A percentile compares a stretch with the other conserved stretches of the same genome.
Evolutionary conservation across 192 early-diverging fungal species (phyloP).

Genomic region (Backusella australiensis): DNA sequence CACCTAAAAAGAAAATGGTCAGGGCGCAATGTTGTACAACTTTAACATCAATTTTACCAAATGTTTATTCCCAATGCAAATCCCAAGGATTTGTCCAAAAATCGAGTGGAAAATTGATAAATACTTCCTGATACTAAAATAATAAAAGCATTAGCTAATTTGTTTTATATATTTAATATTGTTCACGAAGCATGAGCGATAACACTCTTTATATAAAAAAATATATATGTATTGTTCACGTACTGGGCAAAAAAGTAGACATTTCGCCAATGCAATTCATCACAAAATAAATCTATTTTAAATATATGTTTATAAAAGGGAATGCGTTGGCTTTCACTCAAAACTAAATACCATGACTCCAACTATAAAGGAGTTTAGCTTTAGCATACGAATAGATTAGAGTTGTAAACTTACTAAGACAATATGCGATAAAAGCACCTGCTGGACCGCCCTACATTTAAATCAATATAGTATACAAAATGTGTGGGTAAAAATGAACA

Average conservation of each 20-base stretch:
- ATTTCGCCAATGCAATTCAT: slow-evolving; percentile 86
- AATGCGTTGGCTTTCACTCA: neutral
- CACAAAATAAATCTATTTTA: slow-evolving; percentile 57
- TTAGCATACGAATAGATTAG: too few relatives aligned
- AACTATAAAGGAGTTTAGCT: neutral
- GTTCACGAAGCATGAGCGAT: too few relatives aligned
- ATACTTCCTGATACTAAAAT: slow-evolving; percentile 63
- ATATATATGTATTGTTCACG: neutral
- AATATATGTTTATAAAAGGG: neutral
- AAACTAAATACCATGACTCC: slow-evolving; percentile 24
- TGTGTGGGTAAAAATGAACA: neutral
- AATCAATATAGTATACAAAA: too few relatives aligned
- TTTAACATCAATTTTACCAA: slow-evolving; percentile 30
- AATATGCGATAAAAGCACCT: slow-evolving; percentile 67
- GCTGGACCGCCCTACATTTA: slow-evolving; percentile 59
- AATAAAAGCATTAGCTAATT: neutral
- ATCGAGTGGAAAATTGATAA: slow-evolving; percentile 68
- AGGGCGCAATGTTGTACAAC: neutral
- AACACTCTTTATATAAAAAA: too few relatives aligned
- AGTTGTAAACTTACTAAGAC: slow-evolving; percentile 8
- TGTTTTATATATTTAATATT: neutral
- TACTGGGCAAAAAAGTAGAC: slow-evolving; percentile 71
- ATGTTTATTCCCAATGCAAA: slow-evolving; percentile 72
- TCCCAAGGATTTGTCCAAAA: slow-evolving; percentile 72
- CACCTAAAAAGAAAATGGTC: neutral